phyloP scores from a whole-genome alignment of 495 filamentous ascomycete species.

The Hyaloscypha finlandica region DNA sequence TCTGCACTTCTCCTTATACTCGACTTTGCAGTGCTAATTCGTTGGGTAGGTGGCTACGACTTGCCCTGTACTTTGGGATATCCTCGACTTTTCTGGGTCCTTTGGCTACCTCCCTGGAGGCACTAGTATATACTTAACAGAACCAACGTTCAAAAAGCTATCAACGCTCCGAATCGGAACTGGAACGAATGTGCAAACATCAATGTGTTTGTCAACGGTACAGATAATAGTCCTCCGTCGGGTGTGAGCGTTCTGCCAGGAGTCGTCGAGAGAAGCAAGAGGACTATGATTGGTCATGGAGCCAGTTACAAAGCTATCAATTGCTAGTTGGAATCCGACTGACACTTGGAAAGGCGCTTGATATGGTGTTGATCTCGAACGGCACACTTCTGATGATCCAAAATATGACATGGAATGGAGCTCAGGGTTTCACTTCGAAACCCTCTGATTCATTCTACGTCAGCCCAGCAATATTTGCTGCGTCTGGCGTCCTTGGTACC shows the following conservation, averaged over 20 bases:
- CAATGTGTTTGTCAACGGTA: conserved; percentile 56
- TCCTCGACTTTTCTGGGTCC: conserved; percentile 71
- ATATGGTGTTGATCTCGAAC: conserved; percentile 61
- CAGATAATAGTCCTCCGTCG: conserved; percentile 48
- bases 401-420: conserved; percentile 83
- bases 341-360: conserved; percentile 24
- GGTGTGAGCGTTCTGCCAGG: conserved; percentile 57
- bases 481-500: no score
- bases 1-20: conserved; percentile 51
- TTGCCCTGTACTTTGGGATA: conserved; percentile 72
- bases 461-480: no score
- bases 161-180: conserved; percentile 61
- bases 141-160: conserved; percentile 64
- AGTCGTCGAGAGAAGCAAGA: conserved; percentile 72
- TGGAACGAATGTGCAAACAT: conserved; percentile 59
- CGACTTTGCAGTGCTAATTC: conserved; percentile 33
- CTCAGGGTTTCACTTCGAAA: conserved; percentile 62
- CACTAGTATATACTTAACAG: conserved; percentile 74
- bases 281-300: conserved; percentile 68
- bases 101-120: conserved; percentile 52
- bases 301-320: not conserved
- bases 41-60: conserved; percentile 34
- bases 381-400: conserved; percentile 73
- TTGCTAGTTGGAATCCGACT: no score
- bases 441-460: conserved; percentile 35